These are phyloP conservation scores for Hyaloperonospora brassicae DNA, from an alignment of 352 stramenopile genomes.

Conservation along the genomic window DNA sequence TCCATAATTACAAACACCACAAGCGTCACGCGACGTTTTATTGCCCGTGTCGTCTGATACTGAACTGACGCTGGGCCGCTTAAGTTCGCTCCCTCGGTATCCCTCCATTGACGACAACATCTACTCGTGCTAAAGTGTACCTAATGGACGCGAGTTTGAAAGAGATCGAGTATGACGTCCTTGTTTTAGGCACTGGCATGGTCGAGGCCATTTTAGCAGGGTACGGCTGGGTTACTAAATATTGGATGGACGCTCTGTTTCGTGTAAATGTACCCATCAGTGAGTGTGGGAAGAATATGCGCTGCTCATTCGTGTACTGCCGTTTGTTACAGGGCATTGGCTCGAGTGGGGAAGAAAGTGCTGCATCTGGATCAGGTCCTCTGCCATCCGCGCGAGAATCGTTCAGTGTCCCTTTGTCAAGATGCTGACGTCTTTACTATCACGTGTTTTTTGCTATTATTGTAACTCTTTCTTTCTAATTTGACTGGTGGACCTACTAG, in stretches of 20 bases:
- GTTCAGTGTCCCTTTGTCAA: neutral
- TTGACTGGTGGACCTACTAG: slow-evolving; percentile 14
- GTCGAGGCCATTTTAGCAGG: slow-evolving; percentile 68
- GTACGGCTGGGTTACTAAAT: slow-evolving; percentile 12
- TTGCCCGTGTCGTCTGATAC: too few relatives aligned
- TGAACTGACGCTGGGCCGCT: too few relatives aligned
- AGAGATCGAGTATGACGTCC: slow-evolving; percentile 58
- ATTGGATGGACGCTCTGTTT: neutral
- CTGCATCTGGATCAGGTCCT: slow-evolving; percentile 67
- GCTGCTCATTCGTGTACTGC: neutral
- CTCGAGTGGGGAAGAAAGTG: slow-evolving; percentile 62
- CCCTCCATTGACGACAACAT: too few relatives aligned
- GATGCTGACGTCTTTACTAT: neutral
- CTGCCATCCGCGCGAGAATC: neutral
- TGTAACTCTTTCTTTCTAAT: neutral
- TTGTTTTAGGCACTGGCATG: slow-evolving; percentile 78
- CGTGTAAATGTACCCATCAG: neutral
- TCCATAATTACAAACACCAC: too few relatives aligned
- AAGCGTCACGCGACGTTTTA: too few relatives aligned
- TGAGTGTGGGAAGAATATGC: neutral
- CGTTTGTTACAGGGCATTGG: slow-evolving; percentile 35
- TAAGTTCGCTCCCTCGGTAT: too few relatives aligned
- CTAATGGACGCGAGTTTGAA: slow-evolving; percentile 50
- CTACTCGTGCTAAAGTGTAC: slow-evolving; percentile 2
- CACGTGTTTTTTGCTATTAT: neutral